A percentile compares a stretch with the other conserved stretches of the same genome.
These are phyloP conservation scores for Allomyces macrogynus DNA, from an alignment of 192 early-diverging fungal species.

Conservation along the genomic window DNA sequence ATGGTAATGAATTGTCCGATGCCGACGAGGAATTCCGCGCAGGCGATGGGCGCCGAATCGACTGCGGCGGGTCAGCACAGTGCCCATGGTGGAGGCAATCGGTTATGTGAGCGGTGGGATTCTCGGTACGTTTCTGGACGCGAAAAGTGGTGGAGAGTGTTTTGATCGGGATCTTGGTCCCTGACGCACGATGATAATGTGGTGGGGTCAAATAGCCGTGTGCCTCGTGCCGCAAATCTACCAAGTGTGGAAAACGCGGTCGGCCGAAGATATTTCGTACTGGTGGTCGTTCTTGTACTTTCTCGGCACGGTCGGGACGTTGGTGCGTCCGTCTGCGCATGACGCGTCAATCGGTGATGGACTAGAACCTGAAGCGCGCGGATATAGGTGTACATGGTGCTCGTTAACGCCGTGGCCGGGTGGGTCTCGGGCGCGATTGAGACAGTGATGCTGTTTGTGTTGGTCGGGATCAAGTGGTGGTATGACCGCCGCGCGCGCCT, in stretches of 20 bases:
- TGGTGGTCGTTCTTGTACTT: neutral
- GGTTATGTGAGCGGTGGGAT: neutral
- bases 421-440: neutral
- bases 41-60: too few species aligned
- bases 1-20: too few species aligned
- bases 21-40: too few species aligned
- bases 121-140: neutral
- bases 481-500: neutral
- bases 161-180: neutral
- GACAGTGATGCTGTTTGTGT: neutral
- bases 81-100: neutral
- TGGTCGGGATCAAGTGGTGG: neutral
- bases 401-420: neutral
- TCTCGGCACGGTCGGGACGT: neutral
- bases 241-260: neutral
- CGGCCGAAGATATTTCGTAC: neutral
- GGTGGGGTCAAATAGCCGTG: neutral
- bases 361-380: neutral
- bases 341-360: neutral
- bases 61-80: too few species aligned
- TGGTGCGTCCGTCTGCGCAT: neutral
- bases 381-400: neutral
- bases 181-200: neutral
- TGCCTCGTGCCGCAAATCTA: neutral
- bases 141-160: too few species aligned